Evolutionary conservation across 768 basidiomycete genomes (phyloP).

Genomic region (Rhizopogon rudus): DNA sequence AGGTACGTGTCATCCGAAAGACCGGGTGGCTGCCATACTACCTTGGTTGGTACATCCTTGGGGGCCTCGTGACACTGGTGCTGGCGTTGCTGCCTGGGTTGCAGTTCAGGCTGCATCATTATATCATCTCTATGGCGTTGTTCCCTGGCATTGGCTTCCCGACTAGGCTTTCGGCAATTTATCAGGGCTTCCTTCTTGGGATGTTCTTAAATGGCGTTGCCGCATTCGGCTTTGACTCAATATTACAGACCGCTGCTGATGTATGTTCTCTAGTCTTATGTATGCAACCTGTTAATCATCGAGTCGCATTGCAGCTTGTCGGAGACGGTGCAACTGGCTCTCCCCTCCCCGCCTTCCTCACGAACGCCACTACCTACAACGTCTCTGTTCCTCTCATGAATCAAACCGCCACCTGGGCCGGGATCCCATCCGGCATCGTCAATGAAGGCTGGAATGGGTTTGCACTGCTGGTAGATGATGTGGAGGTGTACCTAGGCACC

Average conservation of each 20-base stretch:
- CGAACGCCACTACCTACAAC: conserved; percentile 68
- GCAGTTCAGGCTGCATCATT: conserved; percentile 75
- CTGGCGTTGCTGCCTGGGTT: conserved; percentile 66
- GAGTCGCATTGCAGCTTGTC: conserved; percentile 45
- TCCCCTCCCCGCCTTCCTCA: conserved; percentile 64
- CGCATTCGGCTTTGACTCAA: conserved; percentile 75
- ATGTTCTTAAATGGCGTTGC: conserved; percentile 78
- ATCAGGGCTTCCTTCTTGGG: conserved; percentile 79
- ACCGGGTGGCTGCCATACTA: conserved; percentile 83
- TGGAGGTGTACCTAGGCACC: conserved; percentile 69
- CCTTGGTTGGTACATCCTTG: conserved; percentile 64
- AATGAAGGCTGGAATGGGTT: conserved; percentile 66
- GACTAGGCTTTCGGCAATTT: conserved; percentile 72
- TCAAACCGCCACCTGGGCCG: conserved; percentile 56
- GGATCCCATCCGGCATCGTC: conserved; percentile 29
- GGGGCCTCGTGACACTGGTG: conserved; percentile 61
- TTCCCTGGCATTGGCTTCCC: conserved; percentile 80
- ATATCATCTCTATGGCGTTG: conserved; percentile 69
- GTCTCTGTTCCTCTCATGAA: conserved; percentile 45
- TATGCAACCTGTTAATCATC: conserved; percentile 1
- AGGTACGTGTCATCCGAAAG: conserved; percentile 76
- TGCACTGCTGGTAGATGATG: conserved; percentile 79
- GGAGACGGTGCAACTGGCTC: conserved; percentile 70
- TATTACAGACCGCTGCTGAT: conserved; percentile 69
- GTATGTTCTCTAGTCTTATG: conserved; percentile 33